A percentile compares a stretch with the other conserved stretches of the same genome.
phyloP scores from a whole-genome alignment of 345 rosid species.

The Psidium guajava region DNA sequence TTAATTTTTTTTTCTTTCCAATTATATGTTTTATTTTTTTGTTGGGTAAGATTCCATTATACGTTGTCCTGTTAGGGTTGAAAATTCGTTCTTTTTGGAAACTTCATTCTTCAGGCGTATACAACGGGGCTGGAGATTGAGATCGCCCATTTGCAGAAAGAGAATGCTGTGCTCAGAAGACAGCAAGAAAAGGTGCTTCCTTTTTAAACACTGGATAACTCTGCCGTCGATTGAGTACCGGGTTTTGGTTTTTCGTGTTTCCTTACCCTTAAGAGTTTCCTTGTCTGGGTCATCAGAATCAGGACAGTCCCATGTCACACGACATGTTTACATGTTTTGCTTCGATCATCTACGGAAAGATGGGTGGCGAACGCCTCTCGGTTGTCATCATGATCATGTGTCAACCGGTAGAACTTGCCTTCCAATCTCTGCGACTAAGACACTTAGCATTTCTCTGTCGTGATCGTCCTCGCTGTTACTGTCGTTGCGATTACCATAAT shows the following conservation, averaged over 20 bases:
- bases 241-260: background rate
- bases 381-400: background rate
- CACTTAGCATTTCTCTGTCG: background rate
- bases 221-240: background rate
- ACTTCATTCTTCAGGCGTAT: conserved; percentile 28
- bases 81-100: background rate
- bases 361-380: background rate
- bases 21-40: background rate
- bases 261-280: background rate
- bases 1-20: background rate
- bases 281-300: background rate
- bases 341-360: background rate
- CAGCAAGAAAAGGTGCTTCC: conserved; percentile 27
- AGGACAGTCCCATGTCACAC: background rate
- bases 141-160: conserved; percentile 20
- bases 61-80: background rate
- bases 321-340: no score
- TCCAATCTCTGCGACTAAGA: background rate
- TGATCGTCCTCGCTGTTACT: background rate
- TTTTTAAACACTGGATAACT: background rate
- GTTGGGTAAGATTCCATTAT: background rate
- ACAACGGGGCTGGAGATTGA: conserved; percentile 35
- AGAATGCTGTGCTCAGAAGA: conserved; percentile 38
- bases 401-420: background rate
- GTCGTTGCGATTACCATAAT: background rate